Percentiles rank a stretch among this genome's conserved stretches.
Conservation (phyloP, 192 early-diverging fungal species). For the Chytriomyces sp. region DNA sequence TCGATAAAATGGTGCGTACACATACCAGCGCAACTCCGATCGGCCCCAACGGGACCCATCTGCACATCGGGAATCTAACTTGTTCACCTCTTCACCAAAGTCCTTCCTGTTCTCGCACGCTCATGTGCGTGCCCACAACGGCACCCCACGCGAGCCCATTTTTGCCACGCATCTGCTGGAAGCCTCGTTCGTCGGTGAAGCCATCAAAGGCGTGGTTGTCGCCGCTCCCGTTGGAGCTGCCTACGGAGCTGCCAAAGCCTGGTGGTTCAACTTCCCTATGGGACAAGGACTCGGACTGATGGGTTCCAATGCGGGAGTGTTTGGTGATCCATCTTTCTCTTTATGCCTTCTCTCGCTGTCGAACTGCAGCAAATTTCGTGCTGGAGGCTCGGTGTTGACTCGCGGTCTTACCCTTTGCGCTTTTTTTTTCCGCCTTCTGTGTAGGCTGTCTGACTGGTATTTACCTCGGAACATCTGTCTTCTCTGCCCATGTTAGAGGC, state of each 20-base stretch:
- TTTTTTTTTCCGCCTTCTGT: background rate
- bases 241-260: conserved; percentile 24
- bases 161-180: conserved; percentile 13
- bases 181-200: conserved; percentile 14
- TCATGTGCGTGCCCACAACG: background rate
- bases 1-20: no score
- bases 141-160: conserved; percentile 1
- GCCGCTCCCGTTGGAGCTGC: conserved; percentile 23
- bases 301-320: background rate
- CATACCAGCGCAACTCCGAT: no score
- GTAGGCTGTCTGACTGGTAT: conserved; percentile 25
- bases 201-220: conserved; percentile 9
- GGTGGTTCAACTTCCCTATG: conserved; percentile 31
- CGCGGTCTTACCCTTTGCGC: background rate
- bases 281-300: conserved; percentile 8
- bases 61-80: no score
- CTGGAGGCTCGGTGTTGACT: background rate
- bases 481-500: conserved; percentile 28
- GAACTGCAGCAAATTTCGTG: background rate
- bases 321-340: conserved; percentile 23
- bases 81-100: background rate
- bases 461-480: conserved; percentile 1
- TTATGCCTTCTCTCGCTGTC: background rate
- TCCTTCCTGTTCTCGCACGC: conserved; percentile 30
- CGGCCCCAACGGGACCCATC: no score